Evolutionary conservation across 352 stramenopile genomes (phyloP).

Genomic region (Sclerospora graminicola): DNA sequence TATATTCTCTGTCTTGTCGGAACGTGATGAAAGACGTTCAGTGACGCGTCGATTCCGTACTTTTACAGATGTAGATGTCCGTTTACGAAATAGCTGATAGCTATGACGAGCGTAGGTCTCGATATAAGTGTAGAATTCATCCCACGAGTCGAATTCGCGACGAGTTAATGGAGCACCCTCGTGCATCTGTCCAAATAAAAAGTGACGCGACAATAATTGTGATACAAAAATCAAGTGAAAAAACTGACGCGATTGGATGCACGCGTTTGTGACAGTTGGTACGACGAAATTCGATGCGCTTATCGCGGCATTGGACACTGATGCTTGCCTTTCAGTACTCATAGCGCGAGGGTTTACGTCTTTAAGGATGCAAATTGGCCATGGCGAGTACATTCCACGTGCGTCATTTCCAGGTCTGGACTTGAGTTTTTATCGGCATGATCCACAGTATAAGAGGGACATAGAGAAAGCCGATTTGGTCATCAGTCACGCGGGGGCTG

Average conservation of each 20-base stretch:
- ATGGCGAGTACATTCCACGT: slow-evolving; percentile 44
- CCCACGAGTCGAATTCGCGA: slow-evolving; percentile 23
- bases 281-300: slow-evolving; percentile 91
- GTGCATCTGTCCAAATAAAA: slow-evolving; percentile 3
- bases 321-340: slow-evolving; percentile 44
- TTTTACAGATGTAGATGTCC: slow-evolving; percentile 27
- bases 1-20: slow-evolving; percentile 3
- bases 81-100: slow-evolving; percentile 30
- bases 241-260: slow-evolving; percentile 3
- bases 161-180: slow-evolving; percentile 10
- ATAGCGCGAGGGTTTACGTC: slow-evolving; percentile 40
- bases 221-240: slow-evolving; percentile 3
- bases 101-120: slow-evolving; percentile 16
- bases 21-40: slow-evolving; percentile 4
- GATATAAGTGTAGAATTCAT: slow-evolving; percentile 22
- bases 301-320: slow-evolving; percentile 55
- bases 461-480: slow-evolving; percentile 88
- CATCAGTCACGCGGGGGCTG: slow-evolving; percentile 91
- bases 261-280: slow-evolving; percentile 90
- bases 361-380: slow-evolving; percentile 79
- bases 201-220: neutral
- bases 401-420: slow-evolving; percentile 22
- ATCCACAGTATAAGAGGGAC: slow-evolving; percentile 84
- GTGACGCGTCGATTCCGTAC: slow-evolving; percentile 20
- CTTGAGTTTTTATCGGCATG: slow-evolving; percentile 82